Conservation (phyloP, 805 yeast genomes). For the Pichia heedii region DNA sequence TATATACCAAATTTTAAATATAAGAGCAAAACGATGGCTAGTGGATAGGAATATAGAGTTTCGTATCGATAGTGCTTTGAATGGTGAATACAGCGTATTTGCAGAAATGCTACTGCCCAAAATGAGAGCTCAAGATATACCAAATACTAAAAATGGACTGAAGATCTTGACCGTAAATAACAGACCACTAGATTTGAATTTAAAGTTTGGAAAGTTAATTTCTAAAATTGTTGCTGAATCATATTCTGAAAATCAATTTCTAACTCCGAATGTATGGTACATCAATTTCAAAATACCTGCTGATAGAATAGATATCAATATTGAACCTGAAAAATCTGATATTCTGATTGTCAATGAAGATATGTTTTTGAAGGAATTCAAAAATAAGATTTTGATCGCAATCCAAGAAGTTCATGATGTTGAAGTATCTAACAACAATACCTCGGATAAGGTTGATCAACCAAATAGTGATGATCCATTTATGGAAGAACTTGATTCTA, state of each 20-base stretch:
- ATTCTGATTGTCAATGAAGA: slow-evolving; percentile 24
- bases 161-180: slow-evolving; percentile 29
- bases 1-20: slow-evolving; percentile 13
- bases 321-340: slow-evolving; percentile 39
- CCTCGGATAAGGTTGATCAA: too few relatives aligned
- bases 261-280: slow-evolving; percentile 29
- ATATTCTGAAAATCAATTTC: slow-evolving; percentile 18
- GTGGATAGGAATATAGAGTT: slow-evolving; percentile 11
- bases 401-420: slow-evolving; percentile 6
- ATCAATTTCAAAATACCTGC: slow-evolving; percentile 21
- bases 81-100: slow-evolving; percentile 1
- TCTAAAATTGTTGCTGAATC: slow-evolving; percentile 16
- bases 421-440: background rate
- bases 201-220: slow-evolving; percentile 27
- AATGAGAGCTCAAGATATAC: slow-evolving; percentile 24
- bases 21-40: slow-evolving; percentile 13
- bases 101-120: slow-evolving; percentile 25
- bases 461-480: slow-evolving; percentile 5
- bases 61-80: background rate
- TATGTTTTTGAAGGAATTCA: slow-evolving; percentile 13
- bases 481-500: slow-evolving; percentile 1
- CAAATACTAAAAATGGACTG: slow-evolving; percentile 15
- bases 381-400: slow-evolving; percentile 2
- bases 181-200: slow-evolving; percentile 21
- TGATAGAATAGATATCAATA: slow-evolving; percentile 28